Percentiles rank a stretch among this genome's conserved stretches.
Evolutionary conservation across 2,329 filamentous ascomycete genomes (phyloP).

Genomic region (Periconia digitata): DNA sequence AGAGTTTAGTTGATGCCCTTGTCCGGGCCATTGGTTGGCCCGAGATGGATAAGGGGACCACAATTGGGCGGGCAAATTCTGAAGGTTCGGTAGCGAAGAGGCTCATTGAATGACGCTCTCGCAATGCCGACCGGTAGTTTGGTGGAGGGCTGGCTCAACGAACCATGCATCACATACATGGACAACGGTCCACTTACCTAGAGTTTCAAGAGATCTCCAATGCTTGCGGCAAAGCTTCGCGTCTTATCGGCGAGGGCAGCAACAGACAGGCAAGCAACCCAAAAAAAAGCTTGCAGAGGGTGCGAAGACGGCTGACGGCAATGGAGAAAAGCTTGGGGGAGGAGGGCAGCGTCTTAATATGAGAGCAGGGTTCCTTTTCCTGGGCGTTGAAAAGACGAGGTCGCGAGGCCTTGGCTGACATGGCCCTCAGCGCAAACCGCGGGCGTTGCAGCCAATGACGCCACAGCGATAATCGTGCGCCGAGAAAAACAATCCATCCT

Average conservation of each 20-base stretch:
- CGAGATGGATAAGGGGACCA: no score
- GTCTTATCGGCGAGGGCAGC: neutral
- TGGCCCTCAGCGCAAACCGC: neutral
- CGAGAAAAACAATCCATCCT: no score
- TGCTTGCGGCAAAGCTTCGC: slow-evolving; percentile 15
- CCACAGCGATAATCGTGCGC: neutral
- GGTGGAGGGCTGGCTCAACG: no score
- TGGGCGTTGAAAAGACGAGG: neutral
- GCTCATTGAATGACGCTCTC: neutral
- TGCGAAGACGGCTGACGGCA: neutral
- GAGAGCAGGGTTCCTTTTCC: slow-evolving; percentile 11
- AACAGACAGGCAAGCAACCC: neutral
- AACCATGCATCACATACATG: no score
- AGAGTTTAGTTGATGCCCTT: no score
- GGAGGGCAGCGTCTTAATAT: slow-evolving; percentile 10
- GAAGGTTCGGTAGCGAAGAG: no score
- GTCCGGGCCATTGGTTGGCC: no score
- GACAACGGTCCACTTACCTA: neutral
- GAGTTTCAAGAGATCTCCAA: slow-evolving; percentile 11
- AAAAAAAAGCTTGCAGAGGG: neutral
- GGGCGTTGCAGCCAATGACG: neutral
- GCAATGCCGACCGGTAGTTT: no score
- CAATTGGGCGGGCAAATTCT: no score
- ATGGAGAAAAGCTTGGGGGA: slow-evolving; percentile 1
- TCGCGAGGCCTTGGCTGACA: slow-evolving; percentile 11